phyloP scores from a whole-genome alignment of 148 eudicot species.

The Bassia scoparia region DNA sequence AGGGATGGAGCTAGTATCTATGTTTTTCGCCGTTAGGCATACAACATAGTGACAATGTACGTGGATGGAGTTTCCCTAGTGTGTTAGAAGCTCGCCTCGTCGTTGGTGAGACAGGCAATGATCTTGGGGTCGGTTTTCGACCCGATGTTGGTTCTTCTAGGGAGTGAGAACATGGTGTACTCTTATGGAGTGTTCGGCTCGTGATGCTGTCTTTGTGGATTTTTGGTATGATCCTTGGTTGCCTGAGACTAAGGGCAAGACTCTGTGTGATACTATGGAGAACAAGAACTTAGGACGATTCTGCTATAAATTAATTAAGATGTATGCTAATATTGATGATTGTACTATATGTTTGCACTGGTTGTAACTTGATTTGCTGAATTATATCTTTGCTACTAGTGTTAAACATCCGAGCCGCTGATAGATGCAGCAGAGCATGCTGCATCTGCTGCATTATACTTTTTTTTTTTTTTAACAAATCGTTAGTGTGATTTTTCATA shows the following conservation, averaged over 20 bases:
- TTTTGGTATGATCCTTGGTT: constrained; percentile 27
- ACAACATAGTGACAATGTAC: constrained; percentile 16
- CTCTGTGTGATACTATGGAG: constrained; percentile 37
- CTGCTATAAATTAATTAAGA: too few species aligned
- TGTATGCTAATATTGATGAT: too few species aligned
- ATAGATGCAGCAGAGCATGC: too few species aligned
- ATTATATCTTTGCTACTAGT: too few species aligned
- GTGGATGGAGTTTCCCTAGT: too few species aligned
- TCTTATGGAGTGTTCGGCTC: constrained; percentile 24
- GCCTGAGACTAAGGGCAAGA: constrained; percentile 31
- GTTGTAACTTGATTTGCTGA: too few species aligned
- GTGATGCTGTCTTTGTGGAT: constrained; percentile 24
- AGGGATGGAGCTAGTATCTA: constrained; percentile 18
- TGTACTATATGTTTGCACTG: too few species aligned
- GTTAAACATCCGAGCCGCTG: too few species aligned
- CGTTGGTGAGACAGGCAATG: constrained; percentile 25
- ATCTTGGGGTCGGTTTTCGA: constrained; percentile 22
- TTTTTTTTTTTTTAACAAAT: too few species aligned
- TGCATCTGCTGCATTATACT: too few species aligned
- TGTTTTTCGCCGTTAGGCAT: constrained; percentile 20
- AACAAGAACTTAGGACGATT: constrained; percentile 24
- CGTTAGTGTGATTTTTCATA: too few species aligned
- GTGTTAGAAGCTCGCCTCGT: constrained; percentile 20
- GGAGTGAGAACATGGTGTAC: not conserved
- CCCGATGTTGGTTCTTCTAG: constrained; percentile 5